Percentiles rank a stretch among this genome's conserved stretches.
Conservation (phyloP, 345 rosid genomes). For the Pugionium cornutum region DNA sequence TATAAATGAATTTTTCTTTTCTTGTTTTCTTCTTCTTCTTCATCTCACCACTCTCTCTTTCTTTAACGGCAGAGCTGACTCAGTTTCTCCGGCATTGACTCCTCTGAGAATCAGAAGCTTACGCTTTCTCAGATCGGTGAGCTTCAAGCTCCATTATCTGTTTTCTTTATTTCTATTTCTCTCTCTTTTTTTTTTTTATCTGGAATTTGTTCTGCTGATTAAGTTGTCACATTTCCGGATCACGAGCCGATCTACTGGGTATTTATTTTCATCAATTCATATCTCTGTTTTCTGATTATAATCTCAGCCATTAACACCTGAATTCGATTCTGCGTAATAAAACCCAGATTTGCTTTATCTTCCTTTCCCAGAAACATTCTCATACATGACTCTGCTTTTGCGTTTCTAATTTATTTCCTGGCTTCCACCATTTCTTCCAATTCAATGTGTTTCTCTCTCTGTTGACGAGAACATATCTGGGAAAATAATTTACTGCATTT, state of each 20-base stretch:
- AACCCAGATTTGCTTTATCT: slow-evolving; percentile 31
- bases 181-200: slow-evolving; percentile 17
- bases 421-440: slow-evolving; percentile 8
- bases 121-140: slow-evolving; percentile 47
- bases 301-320: slow-evolving; percentile 39
- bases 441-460: slow-evolving; percentile 32
- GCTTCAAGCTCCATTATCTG: slow-evolving; percentile 21
- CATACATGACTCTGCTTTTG: background rate
- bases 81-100: slow-evolving; percentile 54
- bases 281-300: slow-evolving; percentile 30
- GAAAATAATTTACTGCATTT: slow-evolving; percentile 38
- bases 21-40: slow-evolving; percentile 1
- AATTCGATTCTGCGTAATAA: slow-evolving; percentile 25
- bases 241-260: slow-evolving; percentile 37
- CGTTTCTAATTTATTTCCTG: slow-evolving; percentile 30
- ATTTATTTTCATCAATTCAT: slow-evolving; percentile 20
- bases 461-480: slow-evolving; percentile 39
- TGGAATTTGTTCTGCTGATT: slow-evolving; percentile 27
- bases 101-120: slow-evolving; percentile 35
- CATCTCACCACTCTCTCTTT: slow-evolving; percentile 27
- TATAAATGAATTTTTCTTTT: background rate
- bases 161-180: slow-evolving; percentile 25
- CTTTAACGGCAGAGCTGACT: slow-evolving; percentile 40
- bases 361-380: slow-evolving; percentile 14
- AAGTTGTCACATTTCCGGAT: slow-evolving; percentile 34